Percentiles rank a stretch among this genome's conserved stretches.
Conservation (phyloP, 371 early-diverging fungal species). For the Paraphysoderma sedebokerense region DNA sequence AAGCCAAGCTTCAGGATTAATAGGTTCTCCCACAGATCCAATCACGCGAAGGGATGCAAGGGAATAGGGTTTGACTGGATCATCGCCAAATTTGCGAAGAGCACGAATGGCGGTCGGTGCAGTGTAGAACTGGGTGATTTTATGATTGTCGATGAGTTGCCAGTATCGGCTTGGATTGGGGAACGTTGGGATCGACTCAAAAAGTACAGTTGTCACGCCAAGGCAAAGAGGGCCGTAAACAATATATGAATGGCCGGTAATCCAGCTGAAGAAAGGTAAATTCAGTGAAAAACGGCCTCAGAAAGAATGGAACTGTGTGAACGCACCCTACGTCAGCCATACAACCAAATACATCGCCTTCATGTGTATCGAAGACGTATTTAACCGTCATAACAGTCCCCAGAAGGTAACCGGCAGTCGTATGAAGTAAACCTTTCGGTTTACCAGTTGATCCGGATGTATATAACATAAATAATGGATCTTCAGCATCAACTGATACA, state of each 20-base stretch:
- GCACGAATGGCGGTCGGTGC: conserved; percentile 97
- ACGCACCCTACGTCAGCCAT: conserved; percentile 55
- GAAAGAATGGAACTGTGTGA: too few species aligned
- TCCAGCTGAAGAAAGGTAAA: conserved; percentile 43
- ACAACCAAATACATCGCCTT: conserved; percentile 67
- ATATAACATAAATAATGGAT: conserved; percentile 92
- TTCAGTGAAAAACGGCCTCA: neutral
- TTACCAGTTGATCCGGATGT: conserved; percentile 90
- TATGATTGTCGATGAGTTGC: conserved; percentile 64
- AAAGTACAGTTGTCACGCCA: conserved; percentile 83
- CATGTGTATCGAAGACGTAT: conserved; percentile 79
- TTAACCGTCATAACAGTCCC: conserved; percentile 74
- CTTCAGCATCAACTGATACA: conserved; percentile 71
- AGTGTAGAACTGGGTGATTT: conserved; percentile 93
- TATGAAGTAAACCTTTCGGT: conserved; percentile 85
- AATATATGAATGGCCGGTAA: conserved; percentile 72
- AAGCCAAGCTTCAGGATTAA: conserved; percentile 92
- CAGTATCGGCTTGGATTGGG: conserved; percentile 73
- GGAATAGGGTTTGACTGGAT: conserved; percentile 50
- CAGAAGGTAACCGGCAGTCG: conserved; percentile 87
- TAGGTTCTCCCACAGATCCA: conserved; percentile 96
- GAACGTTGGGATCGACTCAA: conserved; percentile 77
- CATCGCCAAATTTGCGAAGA: conserved; percentile 71
- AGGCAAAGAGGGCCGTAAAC: conserved; percentile 86
- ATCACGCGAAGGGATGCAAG: conserved; percentile 71